phyloP scores from a whole-genome alignment of 768 basidiomycete species.

The Russula compacta region DNA sequence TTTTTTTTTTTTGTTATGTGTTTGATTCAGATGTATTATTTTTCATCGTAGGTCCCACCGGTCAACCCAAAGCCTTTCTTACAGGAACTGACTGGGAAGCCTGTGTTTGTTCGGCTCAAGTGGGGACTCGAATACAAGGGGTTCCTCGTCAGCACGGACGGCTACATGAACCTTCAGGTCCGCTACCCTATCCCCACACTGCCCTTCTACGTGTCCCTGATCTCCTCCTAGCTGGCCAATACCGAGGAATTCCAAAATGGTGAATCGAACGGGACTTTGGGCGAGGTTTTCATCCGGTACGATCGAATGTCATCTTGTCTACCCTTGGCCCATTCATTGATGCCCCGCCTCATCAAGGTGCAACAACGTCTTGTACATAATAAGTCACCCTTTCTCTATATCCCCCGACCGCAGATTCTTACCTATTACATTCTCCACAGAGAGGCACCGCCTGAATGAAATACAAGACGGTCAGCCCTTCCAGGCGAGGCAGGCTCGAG shows the following conservation, averaged over 20 bases:
- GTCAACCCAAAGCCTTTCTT: slow-evolving; percentile 99
- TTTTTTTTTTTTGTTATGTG: background rate
- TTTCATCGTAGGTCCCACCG: slow-evolving; percentile 56
- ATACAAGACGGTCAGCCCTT: background rate
- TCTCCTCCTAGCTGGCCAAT: slow-evolving; percentile 75
- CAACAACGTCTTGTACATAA: slow-evolving; percentile 95
- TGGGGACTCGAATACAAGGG: slow-evolving; percentile 99
- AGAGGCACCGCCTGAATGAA: slow-evolving; percentile 17
- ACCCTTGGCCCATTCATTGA: slow-evolving; percentile 13
- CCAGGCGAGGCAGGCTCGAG: background rate
- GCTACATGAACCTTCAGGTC: slow-evolving; percentile 99
- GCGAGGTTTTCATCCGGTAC: slow-evolving; percentile 97
- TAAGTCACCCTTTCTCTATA: slow-evolving; percentile 42
- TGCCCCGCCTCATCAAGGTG: slow-evolving; percentile 40
- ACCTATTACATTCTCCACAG: slow-evolving; percentile 13
- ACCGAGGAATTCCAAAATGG: slow-evolving; percentile 98
- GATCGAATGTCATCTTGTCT: slow-evolving; percentile 23
- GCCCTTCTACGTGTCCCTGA: background rate
- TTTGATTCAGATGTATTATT: background rate
- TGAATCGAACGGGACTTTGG: slow-evolving; percentile 90
- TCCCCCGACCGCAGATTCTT: background rate
- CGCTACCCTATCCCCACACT: slow-evolving; percentile 17
- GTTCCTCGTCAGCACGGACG: slow-evolving; percentile 96
- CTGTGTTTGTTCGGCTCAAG: slow-evolving; percentile 89
- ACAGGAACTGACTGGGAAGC: slow-evolving; percentile 96